Conservation (phyloP, 1,284 basidiomycete genomes). For the Blastosporella zonata region DNA sequence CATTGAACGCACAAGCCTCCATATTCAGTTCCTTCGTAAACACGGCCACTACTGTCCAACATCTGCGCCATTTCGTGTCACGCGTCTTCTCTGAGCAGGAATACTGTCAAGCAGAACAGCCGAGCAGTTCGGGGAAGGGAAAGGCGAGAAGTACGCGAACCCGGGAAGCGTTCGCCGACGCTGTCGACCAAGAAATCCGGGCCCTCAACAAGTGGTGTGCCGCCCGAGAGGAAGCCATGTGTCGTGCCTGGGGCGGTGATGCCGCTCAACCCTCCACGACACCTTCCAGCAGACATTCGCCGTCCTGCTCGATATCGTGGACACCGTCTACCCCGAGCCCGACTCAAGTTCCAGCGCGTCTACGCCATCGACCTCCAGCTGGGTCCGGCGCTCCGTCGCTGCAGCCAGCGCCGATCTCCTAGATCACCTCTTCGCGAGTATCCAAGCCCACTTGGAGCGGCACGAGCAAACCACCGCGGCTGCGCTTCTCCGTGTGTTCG, state of each 20-base stretch:
- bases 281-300: slow-evolving; percentile 55
- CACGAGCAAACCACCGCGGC: slow-evolving; percentile 51
- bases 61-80: slow-evolving; percentile 58
- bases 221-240: slow-evolving; percentile 61
- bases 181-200: slow-evolving; percentile 58
- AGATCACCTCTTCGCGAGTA: slow-evolving; percentile 55
- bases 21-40: slow-evolving; percentile 56
- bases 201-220: slow-evolving; percentile 71
- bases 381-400: slow-evolving; percentile 40
- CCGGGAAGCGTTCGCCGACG: slow-evolving; percentile 79
- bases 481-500: slow-evolving; percentile 62
- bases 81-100: slow-evolving; percentile 33
- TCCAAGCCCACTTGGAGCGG: slow-evolving; percentile 54
- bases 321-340: slow-evolving; percentile 35
- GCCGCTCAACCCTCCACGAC: slow-evolving; percentile 43
- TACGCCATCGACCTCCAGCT: slow-evolving; percentile 6
- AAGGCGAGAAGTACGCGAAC: slow-evolving; percentile 46
- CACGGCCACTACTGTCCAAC: slow-evolving; percentile 55
- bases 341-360: too few species aligned
- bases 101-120: slow-evolving; percentile 2
- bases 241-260: slow-evolving; percentile 49
- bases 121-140: not conserved
- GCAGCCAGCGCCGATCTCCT: slow-evolving; percentile 55
- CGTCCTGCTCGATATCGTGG: slow-evolving; percentile 48
- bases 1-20: slow-evolving; percentile 58